Base-by-base conservation (phyloP, 169 alveolate genomes). In the Amoebophrya sp. region DNA sequence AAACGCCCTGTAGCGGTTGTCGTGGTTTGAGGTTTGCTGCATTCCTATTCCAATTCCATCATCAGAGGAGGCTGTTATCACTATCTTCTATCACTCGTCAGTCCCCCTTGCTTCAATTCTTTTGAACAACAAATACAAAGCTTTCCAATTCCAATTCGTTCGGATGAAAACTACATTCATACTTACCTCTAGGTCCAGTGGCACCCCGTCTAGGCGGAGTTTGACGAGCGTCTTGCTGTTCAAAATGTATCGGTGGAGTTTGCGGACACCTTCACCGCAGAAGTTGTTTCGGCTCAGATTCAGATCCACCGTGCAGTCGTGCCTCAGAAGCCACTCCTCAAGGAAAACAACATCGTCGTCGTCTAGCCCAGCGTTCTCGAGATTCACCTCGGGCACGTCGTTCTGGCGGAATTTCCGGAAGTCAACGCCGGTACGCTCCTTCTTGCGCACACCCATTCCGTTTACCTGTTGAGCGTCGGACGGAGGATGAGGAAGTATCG, bases 301-400 rank as follows among this genome's bases (percentile, higher is more conserved):
- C 69, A 91, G 67, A 20, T 91, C 93, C 15, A 89, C 69, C 26
- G 43, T 90, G 31, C 93, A 91, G 40, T 91, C 93, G 39, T 91
- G 89, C n/a, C 93, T 42, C 26, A 90, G 89, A 13, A 91, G 93
- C 93, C 93, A 91, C 88, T 91, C 93, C 90, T 91, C 93, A 34
- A 91, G 70, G 41, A 91, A 91, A 0, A 91, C 93, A 18, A 91
- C 69, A 88, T 91, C 93, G 48, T 91, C 93, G 29, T 91, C 93
- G 42, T 91, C 93, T 69, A 91, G 31, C 45, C 92, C 92, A 5
- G 90, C 69, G 50, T 91, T 91, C 4, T 88, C 88, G 40, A 91
- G 50, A 29, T 91, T 90, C 40, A 91, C 92, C 10, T 88, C 88
- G 78, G 92, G 45, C 88, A 58, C 39, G 4, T 58, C 39, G 78